Evolutionary conservation across 495 filamentous ascomycete genomes (phyloP).

Genomic region (Letharia columbiana): DNA sequence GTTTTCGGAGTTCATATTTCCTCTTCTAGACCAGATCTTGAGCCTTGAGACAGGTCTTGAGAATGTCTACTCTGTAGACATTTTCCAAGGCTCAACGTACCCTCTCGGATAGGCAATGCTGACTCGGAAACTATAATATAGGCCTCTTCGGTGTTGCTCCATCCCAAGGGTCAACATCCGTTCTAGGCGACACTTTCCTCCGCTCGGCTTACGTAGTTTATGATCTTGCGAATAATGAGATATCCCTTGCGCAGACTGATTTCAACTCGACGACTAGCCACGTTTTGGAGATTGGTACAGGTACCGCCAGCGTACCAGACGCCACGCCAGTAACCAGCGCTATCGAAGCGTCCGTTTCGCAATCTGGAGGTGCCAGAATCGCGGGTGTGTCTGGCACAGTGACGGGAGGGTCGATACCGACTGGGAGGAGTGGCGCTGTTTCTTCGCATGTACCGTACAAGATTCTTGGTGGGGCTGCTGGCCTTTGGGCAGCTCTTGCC

Average conservation of each 20-base stretch:
- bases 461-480: conserved; percentile 3
- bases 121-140: too few relatives aligned
- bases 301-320: conserved; percentile 54
- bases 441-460: conserved; percentile 6
- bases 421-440: conserved; percentile 4
- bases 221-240: conserved; percentile 79
- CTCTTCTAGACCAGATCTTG: too few relatives aligned
- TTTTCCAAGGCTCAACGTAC: too few relatives aligned
- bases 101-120: too few relatives aligned
- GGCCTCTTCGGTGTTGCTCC: conserved; percentile 66
- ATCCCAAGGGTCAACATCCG: conserved; percentile 48
- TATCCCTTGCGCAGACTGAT: conserved; percentile 75
- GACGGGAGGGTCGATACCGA: conserved; percentile 7
- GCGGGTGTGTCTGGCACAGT: conserved; percentile 9
- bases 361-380: conserved; percentile 29
- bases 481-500: conserved; percentile 5
- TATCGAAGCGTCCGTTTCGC: conserved; percentile 38
- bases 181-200: conserved; percentile 90
- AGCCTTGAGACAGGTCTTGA: too few relatives aligned
- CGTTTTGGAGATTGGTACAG: conserved; percentile 65
- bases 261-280: conserved; percentile 63
- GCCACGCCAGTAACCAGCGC: conserved; percentile 60
- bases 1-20: too few relatives aligned
- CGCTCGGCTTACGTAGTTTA: conserved; percentile 89
- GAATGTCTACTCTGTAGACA: too few relatives aligned